phyloP scores from a whole-genome alignment of 2,329 filamentous ascomycete genomes.

The Aspergillus versicolor region DNA sequence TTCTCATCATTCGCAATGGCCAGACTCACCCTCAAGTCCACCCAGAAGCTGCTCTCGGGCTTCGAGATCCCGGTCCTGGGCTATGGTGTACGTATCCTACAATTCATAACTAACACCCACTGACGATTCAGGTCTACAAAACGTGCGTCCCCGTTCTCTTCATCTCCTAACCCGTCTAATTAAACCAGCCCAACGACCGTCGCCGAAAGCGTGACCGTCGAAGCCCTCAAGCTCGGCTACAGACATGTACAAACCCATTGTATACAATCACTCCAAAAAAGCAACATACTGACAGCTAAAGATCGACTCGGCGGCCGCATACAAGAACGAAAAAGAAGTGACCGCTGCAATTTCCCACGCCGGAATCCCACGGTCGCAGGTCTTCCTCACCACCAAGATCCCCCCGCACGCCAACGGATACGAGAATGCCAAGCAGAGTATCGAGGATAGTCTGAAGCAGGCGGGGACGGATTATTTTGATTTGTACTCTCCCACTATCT shows the following conservation, averaged over 20 bases:
- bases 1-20: neutral
- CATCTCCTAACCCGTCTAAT: too few relatives aligned
- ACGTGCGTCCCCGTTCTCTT: constrained; percentile 27
- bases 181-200: constrained; percentile 52
- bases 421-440: constrained; percentile 61
- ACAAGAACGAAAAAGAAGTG: constrained; percentile 59
- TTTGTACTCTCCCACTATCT: constrained; percentile 46
- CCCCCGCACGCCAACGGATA: constrained; percentile 58
- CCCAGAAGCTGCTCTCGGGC: constrained; percentile 40
- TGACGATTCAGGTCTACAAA: constrained; percentile 35
- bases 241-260: constrained; percentile 48
- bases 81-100: constrained; percentile 38
- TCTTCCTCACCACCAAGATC: constrained; percentile 66
- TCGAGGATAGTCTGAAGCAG: constrained; percentile 62
- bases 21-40: constrained; percentile 32
- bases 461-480: constrained; percentile 68
- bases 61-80: constrained; percentile 42
- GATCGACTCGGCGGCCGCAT: constrained; percentile 59
- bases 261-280: neutral
- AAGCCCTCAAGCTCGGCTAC: constrained; percentile 58
- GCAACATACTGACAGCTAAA: constrained; percentile 17
- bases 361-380: constrained; percentile 52
- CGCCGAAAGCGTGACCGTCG: constrained; percentile 57
- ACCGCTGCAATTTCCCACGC: constrained; percentile 53
- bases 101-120: neutral